Base-by-base conservation (phyloP, 1,284 basidiomycete genomes). In the Irpex sp. region DNA sequence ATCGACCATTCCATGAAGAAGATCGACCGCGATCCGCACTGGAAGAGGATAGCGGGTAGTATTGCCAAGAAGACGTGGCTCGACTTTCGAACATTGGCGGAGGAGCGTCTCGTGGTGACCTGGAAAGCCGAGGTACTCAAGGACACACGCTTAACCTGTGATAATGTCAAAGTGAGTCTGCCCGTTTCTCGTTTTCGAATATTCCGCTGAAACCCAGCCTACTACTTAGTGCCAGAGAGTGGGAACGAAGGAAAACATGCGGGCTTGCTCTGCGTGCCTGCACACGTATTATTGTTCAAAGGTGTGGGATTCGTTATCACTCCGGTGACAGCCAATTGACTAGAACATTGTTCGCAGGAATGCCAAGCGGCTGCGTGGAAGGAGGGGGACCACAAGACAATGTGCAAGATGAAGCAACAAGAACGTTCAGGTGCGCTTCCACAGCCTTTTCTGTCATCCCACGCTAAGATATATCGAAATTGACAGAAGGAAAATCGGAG, bases 231-330 rank as follows among this genome's bases (percentile, higher is more conserved):
- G 77, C 59, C 75, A 76, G 13, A 77, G 75, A 66, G 63, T 74
- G 26, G 76, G 74, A 26, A 63, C 61, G 4, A 77, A 74, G 62
- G 75, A 75, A 57, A 69, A 70, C 8, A 75, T 79, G 64, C 68
- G 70, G 51, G 72, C 75, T 55, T 79, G 77, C 59, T 65, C 69
- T 3, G 72, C 69, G 2, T 78, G 78, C 64, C 69, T 72, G 13
- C 72, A 69, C 6, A 77, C 77, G 3, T 68, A 75, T 15, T 78
- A 78, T 65, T 78, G 78, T 63, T 78, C 77, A 1, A 75, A 75
- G 63, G 67, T 66, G 63, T 31, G 3, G 19, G 17, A 49, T 33
- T 39, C 15, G 9, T 33, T 31, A 6, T 19, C 1, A 7, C 36
- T 36, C 19, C 13, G 33, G 11, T 31, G 11, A 17, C 3, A 21